Conservation (phyloP, 2,329 filamentous ascomycete species). For the Talaromyces sp. region DNA sequence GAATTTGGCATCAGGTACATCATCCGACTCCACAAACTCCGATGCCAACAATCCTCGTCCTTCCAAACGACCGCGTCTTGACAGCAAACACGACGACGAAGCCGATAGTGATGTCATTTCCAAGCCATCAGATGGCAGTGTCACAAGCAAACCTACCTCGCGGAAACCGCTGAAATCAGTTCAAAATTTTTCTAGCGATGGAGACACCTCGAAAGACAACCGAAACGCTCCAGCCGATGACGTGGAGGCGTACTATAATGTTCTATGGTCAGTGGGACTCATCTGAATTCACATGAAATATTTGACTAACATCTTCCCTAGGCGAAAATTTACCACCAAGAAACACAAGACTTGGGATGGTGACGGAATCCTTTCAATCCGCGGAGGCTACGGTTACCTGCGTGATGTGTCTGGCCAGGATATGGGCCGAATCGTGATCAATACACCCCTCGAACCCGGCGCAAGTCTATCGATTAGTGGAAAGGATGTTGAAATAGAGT, state of each 20-base stretch:
- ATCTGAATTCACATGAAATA: not conserved
- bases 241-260: slow-evolving; percentile 41
- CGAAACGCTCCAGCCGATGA: slow-evolving; percentile 6
- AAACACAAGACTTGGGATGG: slow-evolving; percentile 77
- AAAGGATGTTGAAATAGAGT: slow-evolving; percentile 65
- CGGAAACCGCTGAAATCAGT: slow-evolving; percentile 31
- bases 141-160: slow-evolving; percentile 8
- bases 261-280: slow-evolving; percentile 38
- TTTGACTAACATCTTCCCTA: slow-evolving; percentile 19
- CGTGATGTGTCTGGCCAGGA: slow-evolving; percentile 60
- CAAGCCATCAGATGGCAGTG: slow-evolving; percentile 6
- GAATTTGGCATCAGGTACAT: slow-evolving; percentile 7
- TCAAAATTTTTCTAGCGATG: slow-evolving; percentile 18
- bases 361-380: slow-evolving; percentile 59
- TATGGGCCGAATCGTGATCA: slow-evolving; percentile 55
- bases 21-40: slow-evolving; percentile 3
- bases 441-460: slow-evolving; percentile 54
- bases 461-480: slow-evolving; percentile 58
- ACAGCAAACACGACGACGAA: slow-evolving; percentile 5
- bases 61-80: slow-evolving; percentile 34
- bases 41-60: slow-evolving; percentile 15
- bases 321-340: slow-evolving; percentile 65
- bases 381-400: slow-evolving; percentile 54
- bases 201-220: slow-evolving; percentile 5
- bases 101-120: not conserved